Evolutionary conservation across 208 protist genomes (phyloP), one percentile per base, ranked within the genome.

Genomic region (Trypanosoma grayi): DNA sequence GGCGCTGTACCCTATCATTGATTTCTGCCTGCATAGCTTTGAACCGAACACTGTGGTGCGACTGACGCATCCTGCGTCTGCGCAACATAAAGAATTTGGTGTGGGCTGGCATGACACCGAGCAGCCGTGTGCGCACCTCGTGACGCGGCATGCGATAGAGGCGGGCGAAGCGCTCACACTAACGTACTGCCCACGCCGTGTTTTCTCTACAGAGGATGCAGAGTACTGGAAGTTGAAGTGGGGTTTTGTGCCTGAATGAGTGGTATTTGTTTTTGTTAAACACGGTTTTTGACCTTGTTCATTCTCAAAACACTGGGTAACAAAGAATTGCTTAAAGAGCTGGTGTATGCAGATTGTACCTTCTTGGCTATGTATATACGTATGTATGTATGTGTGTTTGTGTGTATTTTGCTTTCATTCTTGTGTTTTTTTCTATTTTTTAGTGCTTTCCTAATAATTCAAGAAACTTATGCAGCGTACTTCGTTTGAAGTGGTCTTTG

Each of bases 181-280:
- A 20, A 52, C 73, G 25, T 94, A 83, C 57, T 81, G 75, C 46
- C 58, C 37, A 47, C 75, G 76, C 20, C 45, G 58, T 22, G 74
- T 76, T 9, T 34, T 31, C 40, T 80, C 80, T 36, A 40, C 39
- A 25, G 82, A 82, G 45, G 84, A 92, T 68, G 66, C 39, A 2
- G 88, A 94, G 34, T 90, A 79, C 60, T 94, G 88, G 85, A 77
- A 73, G 53, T 47, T 94, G 65, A 77, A 65, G 27, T 92, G 79
- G 66, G 88, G 88, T 13, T 94, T 87, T 71, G 72, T 89, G 27
- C 88, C 87, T 4, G 18, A 58, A 10, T 45, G 14, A 46, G 9
- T 45, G 18, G 8, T 43, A 18, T 37, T 2, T 45, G 47, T 69
- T 45, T 31, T 28, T 27, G 40, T 30, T 4, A n/a, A n/a, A n/a